phyloP scores from a whole-genome alignment of 2,329 filamentous ascomycete genomes.

The Diaporthe velutina region DNA sequence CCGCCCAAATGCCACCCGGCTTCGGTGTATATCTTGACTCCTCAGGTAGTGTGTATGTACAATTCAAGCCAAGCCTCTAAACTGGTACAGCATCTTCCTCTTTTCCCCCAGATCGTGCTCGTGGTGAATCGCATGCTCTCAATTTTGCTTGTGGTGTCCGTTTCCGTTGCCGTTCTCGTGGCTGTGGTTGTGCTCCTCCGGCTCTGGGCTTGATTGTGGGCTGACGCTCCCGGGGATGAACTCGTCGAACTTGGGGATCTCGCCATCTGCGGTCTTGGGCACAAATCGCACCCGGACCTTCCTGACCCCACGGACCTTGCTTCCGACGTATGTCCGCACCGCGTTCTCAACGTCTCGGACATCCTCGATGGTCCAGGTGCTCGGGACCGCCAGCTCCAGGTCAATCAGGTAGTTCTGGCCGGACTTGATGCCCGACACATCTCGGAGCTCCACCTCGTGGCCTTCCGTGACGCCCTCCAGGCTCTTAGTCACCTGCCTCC shows the following conservation, averaged over 20 bases:
- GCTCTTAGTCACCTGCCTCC: slow-evolving; percentile 72
- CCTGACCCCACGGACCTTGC: slow-evolving; percentile 85
- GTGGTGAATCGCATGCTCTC: neutral
- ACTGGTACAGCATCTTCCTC: neutral
- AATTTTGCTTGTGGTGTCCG: slow-evolving; percentile 40
- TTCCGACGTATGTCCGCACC: slow-evolving; percentile 79
- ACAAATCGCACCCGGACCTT: slow-evolving; percentile 88
- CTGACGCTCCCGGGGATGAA: slow-evolving; percentile 78
- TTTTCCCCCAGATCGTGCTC: neutral
- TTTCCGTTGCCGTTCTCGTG: slow-evolving; percentile 55
- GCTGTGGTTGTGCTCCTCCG: slow-evolving; percentile 64
- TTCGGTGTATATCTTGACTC: slow-evolving; percentile 32
- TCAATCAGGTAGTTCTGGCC: slow-evolving; percentile 97
- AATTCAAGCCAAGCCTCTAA: slow-evolving; percentile 7
- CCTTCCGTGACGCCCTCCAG: slow-evolving; percentile 67
- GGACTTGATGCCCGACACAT: slow-evolving; percentile 91
- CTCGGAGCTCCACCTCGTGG: slow-evolving; percentile 76
- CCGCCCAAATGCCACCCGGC: slow-evolving; percentile 37
- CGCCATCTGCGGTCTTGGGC: slow-evolving; percentile 70
- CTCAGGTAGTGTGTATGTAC: slow-evolving; percentile 25
- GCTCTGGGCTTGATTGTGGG: slow-evolving; percentile 69
- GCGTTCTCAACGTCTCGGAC: slow-evolving; percentile 78
- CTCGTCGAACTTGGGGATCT: slow-evolving; percentile 77
- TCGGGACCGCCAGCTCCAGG: slow-evolving; percentile 85
- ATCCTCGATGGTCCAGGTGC: slow-evolving; percentile 80